Evolutionary conservation across 441 rosid genomes (phyloP), one percentile per base, ranked within the genome.

Genomic region (Brassica hybrid): DNA sequence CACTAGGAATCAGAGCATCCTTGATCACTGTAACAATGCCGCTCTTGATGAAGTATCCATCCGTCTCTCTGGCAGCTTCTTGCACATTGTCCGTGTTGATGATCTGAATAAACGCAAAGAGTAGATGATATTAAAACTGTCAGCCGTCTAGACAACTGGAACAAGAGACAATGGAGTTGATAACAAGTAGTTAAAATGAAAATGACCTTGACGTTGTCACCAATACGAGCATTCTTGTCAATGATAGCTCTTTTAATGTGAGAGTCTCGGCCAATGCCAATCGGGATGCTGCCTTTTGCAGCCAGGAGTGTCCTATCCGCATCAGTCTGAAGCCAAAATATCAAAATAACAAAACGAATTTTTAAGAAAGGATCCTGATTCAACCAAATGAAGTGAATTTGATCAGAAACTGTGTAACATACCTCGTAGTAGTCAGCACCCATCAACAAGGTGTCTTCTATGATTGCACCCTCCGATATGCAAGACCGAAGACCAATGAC

Each of bases 371-470:
- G 16, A 50, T 57, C 8, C 2, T 34, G 12, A 41, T 43, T 32
- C 11, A 69, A 63, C 11, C 12, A 69, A 63, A 25, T 25, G 58
- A 5, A 54, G n/a, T n/a, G n/a, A n/a, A n/a, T n/a, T n/a, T n/a
- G n/a, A n/a, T n/a, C 13, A 25, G 59, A 60, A 32, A 59, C 5
- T n/a, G n/a, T 60, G 61, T 45, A 21, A 13, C 38, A 43, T 84
- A 89, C 98, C 94, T 94, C 98, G 76, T 94, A 94, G 80, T 94
- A 94, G 75, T 94, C 96, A 65, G 98, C 98, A 71, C 98, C 98
- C 97, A 94, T 94, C 77, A 94, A 74, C 63, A 94, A 80, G 12
- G 96, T 86, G 70, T 92, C 98, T 83, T 94, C 98, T 71, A 94
- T 87, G 84, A 92, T 86, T 14, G 98, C 96, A 80, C 98, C 98